Evolutionary conservation across 2,329 filamentous ascomycete species (phyloP).

Genomic region (Colletotrichum paranaense): DNA sequence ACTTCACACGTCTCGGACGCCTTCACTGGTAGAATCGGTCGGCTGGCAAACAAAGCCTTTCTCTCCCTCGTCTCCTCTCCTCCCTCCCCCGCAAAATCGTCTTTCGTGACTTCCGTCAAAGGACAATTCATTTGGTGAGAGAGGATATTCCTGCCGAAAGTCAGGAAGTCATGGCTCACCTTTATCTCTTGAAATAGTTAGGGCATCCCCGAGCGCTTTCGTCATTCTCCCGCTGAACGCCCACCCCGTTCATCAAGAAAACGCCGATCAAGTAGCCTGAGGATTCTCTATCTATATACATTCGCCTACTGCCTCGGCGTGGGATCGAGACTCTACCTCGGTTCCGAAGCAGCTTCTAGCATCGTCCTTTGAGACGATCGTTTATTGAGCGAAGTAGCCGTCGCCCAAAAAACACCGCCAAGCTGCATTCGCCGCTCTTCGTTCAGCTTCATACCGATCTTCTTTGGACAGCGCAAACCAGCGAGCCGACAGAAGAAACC

Average conservation of each 20-base stretch:
- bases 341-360: slow-evolving; percentile 1
- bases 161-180: slow-evolving; percentile 33
- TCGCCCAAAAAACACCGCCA: slow-evolving; percentile 56
- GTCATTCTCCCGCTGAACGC: slow-evolving; percentile 19
- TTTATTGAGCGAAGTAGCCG: background rate
- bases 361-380: slow-evolving; percentile 24
- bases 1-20: slow-evolving; percentile 58
- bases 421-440: slow-evolving; percentile 79
- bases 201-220: slow-evolving; percentile 15
- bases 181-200: slow-evolving; percentile 24
- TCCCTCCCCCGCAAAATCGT: background rate
- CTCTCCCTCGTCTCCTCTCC: background rate
- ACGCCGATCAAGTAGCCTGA: slow-evolving; percentile 9
- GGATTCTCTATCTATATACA: background rate
- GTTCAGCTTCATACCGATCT: slow-evolving; percentile 64
- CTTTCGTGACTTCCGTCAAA: background rate
- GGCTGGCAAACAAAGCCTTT: slow-evolving; percentile 26
- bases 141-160: slow-evolving; percentile 33
- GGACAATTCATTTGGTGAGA: slow-evolving; percentile 32
- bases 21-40: slow-evolving; percentile 66
- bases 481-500: slow-evolving; percentile 34
- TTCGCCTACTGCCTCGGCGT: background rate
- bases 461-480: slow-evolving; percentile 47
- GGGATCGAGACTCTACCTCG: slow-evolving; percentile 14
- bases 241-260: slow-evolving; percentile 16